Base-by-base conservation (phyloP, 2,329 filamentous ascomycete species). In the Huntiella decipiens region DNA sequence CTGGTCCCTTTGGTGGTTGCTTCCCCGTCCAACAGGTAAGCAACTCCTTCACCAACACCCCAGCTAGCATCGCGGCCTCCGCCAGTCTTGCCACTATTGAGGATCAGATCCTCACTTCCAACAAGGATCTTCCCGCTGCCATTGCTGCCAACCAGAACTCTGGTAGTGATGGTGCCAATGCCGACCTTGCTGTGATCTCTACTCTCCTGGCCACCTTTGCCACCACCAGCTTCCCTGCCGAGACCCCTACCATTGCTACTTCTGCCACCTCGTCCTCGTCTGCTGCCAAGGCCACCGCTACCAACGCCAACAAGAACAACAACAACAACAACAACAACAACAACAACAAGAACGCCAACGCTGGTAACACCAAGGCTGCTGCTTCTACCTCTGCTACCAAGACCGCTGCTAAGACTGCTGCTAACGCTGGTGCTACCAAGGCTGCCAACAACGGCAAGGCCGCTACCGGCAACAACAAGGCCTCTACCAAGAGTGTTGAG, bases 1-100 rank as follows among this genome's bases (percentile, higher is more conserved):
- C 70, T 7, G 70, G 71, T 4, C 70, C 70, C 10, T 76, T 76
- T 46, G 68, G 69, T 35, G 67, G 72, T 43, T 77, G 73, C 58
- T 68, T 76, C 55, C 60, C 71, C 2, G 64, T 75, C 13, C 67
- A 74, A 56, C 73, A 77, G 54, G 59, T 60, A 28, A 71, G 74
- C 51, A 53, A 56, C 0, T 48, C 63, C 39, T 64, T 56, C 42
- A 56, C 54, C 47, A 71, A 71, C 59, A 63, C 58, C 0, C 58
- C 67, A 2, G 55, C 59, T 41, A 61, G 59, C 43, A 67, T 77
- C 53, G 48, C 54, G 4, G 74, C 72, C 0, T 56, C 56, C 0
- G 60, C 69, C 51, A 63, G 59, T 1, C 57, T 71, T 4, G 57
- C 66, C 2, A 62, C 56, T 12, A 61, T 74, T 37, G 51, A 61